Conservation (phyloP, 2,329 filamentous ascomycete genomes). For the Ophiostoma ips region DNA sequence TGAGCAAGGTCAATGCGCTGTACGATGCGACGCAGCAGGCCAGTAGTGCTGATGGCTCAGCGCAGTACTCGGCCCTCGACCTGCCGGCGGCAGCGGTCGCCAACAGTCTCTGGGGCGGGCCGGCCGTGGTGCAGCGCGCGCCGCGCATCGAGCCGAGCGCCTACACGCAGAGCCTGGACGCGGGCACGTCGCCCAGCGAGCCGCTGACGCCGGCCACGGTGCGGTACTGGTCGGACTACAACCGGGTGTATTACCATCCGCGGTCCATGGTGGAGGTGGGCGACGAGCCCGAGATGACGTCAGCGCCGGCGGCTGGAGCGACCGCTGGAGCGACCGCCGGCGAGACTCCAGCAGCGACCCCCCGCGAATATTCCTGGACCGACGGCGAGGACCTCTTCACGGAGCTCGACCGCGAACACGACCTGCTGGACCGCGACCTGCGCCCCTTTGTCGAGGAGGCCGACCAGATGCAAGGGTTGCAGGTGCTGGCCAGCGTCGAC, state of each 20-base stretch:
- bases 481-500: slow-evolving; percentile 57
- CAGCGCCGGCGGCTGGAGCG: background rate
- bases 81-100: slow-evolving; percentile 11
- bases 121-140: slow-evolving; percentile 54
- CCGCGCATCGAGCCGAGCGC: slow-evolving; percentile 52
- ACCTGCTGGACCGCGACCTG: slow-evolving; percentile 81
- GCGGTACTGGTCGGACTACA: slow-evolving; percentile 96
- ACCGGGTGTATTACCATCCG: slow-evolving; percentile 82
- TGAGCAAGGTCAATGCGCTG: slow-evolving; percentile 76
- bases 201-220: slow-evolving; percentile 53
- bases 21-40: slow-evolving; percentile 49
- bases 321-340: background rate
- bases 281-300: slow-evolving; percentile 10
- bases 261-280: slow-evolving; percentile 66
- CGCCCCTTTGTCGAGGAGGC: slow-evolving; percentile 84
- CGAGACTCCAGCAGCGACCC: background rate
- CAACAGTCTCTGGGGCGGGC: slow-evolving; percentile 33
- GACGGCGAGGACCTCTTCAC: slow-evolving; percentile 64
- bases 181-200: slow-evolving; percentile 47
- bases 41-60: background rate
- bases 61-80: slow-evolving; percentile 4
- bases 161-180: slow-evolving; percentile 70
- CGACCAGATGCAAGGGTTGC: slow-evolving; percentile 80
- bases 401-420: slow-evolving; percentile 62
- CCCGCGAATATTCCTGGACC: slow-evolving; percentile 33